These are phyloP conservation scores for Phanerochaete sordida DNA, from an alignment of 768 basidiomycete genomes.

Conservation along the genomic window DNA sequence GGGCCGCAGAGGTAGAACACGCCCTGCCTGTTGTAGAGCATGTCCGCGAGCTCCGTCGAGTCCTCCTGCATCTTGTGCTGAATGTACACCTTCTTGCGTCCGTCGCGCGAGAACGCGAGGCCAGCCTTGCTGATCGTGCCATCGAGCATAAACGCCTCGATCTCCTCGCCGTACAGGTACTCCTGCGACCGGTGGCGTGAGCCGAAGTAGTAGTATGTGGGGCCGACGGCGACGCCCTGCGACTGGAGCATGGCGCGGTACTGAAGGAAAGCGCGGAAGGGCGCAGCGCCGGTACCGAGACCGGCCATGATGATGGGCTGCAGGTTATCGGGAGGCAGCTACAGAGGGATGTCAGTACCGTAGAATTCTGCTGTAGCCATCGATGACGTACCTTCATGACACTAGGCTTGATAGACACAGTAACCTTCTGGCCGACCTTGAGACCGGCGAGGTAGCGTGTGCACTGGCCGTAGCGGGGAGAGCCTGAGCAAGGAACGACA, in stretches of 20 bases:
- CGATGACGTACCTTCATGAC: slow-evolving; percentile 83
- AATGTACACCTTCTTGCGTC: slow-evolving; percentile 92
- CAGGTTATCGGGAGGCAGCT: slow-evolving; percentile 79
- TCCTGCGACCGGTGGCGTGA: slow-evolving; percentile 94
- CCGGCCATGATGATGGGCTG: slow-evolving; percentile 99
- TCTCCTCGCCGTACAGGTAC: slow-evolving; percentile 94
- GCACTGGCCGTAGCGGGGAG: slow-evolving; percentile 86
- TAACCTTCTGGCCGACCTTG: slow-evolving; percentile 85
- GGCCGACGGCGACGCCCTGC: slow-evolving; percentile 80
- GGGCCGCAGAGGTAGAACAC: slow-evolving; percentile 98
- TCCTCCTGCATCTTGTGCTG: slow-evolving; percentile 98
- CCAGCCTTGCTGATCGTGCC: slow-evolving; percentile 86
- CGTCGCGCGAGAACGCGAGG: slow-evolving; percentile 95
- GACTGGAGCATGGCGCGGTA: slow-evolving; percentile 81
- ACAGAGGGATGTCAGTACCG: slow-evolving; percentile 12
- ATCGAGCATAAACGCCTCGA: slow-evolving; percentile 88
- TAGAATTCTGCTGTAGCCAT: neutral
- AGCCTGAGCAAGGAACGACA: slow-evolving; percentile 42
- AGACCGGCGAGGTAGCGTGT: slow-evolving; percentile 90
- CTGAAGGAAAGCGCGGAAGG: slow-evolving; percentile 99
- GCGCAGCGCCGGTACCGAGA: slow-evolving; percentile 96
- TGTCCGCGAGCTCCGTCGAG: slow-evolving; percentile 66
- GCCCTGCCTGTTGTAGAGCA: slow-evolving; percentile 70
- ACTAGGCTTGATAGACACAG: slow-evolving; percentile 96
- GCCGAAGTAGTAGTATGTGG: slow-evolving; percentile 97